Percentiles rank a stretch among this genome's conserved stretches.
phyloP scores from a whole-genome alignment of 2,329 filamentous ascomycete genomes.

The Fusarium napiforme region DNA sequence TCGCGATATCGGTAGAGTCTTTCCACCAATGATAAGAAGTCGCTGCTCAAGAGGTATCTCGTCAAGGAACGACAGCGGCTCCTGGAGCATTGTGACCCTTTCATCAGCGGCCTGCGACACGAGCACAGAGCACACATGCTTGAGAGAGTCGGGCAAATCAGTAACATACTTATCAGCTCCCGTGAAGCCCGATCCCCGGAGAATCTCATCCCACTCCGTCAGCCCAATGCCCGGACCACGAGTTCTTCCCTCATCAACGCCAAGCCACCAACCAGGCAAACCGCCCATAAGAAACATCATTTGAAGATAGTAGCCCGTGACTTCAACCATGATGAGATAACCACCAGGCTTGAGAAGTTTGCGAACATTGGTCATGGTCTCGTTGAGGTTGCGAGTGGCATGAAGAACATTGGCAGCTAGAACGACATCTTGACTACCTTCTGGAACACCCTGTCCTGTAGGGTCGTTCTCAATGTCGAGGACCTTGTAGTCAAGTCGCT shows the following conservation, averaged over 20 bases:
- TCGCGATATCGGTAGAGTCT: not conserved
- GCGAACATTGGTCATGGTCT: not conserved
- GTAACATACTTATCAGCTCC: not conserved
- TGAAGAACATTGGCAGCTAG: not conserved
- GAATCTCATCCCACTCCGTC: constrained; percentile 5
- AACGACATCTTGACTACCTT: not conserved
- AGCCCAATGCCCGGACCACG: not conserved
- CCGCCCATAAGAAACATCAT: constrained; percentile 6
- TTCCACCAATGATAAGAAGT: not conserved
- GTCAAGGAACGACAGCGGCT: not conserved
- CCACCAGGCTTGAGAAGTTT: not conserved
- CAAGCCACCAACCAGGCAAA: constrained; percentile 15
- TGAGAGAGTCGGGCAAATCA: not conserved
- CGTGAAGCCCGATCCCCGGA: not conserved
- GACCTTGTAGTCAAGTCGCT: not conserved
- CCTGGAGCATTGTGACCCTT: not conserved
- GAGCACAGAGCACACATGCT: not conserved
- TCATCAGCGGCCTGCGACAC: not conserved
- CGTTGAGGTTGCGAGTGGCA: not conserved
- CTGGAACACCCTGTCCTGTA: not conserved
- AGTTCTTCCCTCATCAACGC: constrained; percentile 1
- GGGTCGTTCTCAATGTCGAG: not conserved
- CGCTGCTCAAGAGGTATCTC: not conserved
- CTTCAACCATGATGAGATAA: constrained; percentile 1
- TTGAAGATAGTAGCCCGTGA: not conserved